These are phyloP conservation scores for Suillus subaureus DNA, from an alignment of 768 basidiomycete species.

Conservation along the genomic window DNA sequence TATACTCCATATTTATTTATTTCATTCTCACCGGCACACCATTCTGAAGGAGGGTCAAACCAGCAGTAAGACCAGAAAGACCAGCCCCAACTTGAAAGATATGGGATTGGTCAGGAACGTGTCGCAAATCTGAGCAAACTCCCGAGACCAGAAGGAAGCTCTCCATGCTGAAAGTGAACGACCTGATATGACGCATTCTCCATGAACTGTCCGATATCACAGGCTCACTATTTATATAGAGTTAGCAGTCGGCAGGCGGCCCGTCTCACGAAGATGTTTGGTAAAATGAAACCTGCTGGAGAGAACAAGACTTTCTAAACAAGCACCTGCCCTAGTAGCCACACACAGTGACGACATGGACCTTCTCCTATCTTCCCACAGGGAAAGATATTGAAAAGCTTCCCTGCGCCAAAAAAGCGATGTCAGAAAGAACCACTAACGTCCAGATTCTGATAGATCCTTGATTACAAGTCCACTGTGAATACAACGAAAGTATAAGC, in stretches of 20 bases:
- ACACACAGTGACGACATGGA: background rate
- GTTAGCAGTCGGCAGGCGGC: background rate
- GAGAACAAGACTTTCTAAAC: background rate
- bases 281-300: background rate
- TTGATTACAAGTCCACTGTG: conserved; percentile 16
- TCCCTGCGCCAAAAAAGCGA: background rate
- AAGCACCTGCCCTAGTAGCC: background rate
- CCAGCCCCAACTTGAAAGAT: conserved; percentile 21
- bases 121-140: background rate
- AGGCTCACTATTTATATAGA: background rate
- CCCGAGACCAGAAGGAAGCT: background rate
- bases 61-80: conserved; percentile 23
- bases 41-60: conserved; percentile 16
- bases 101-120: background rate
- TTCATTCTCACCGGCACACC: conserved; percentile 25
- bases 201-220: background rate
- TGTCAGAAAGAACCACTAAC: background rate
- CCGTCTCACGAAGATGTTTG: background rate
- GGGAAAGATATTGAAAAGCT: background rate
- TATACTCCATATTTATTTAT: conserved; percentile 4
- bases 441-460: conserved; percentile 13
- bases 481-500: conserved; percentile 16
- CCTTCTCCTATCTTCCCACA: background rate
- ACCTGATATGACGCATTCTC: background rate
- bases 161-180: background rate